Evolutionary conservation across 306 rosid species (phyloP), one percentile per base, ranked within the genome.

Genomic region (Begonia masoniana): DNA sequence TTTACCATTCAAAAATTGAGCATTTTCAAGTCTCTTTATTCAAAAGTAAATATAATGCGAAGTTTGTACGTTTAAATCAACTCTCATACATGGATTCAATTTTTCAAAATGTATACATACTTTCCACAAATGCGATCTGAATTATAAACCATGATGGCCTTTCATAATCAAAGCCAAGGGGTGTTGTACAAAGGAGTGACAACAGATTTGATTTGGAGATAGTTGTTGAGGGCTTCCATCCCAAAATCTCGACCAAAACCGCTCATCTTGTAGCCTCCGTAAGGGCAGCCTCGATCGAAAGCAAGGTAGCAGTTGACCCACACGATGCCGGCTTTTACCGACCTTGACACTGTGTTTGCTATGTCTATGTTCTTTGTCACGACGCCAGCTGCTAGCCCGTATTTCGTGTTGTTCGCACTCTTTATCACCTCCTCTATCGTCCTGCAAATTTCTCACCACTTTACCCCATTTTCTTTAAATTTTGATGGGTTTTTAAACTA

Each of bases 191-290:
- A 47, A 23, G 96, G 96, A 17, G 94, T 87, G 11, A 83, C 82
- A 10, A 87, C 82, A 21, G 89, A 87, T 64, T 87, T 87, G 23
- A 78, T 64, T 49, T 80, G 94, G 17, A 87, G 69, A 42, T 80
- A 87, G 58, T 83, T 68, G 57, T 78, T 62, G 0, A 83, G 71
- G 13, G 73, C 79, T 2, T 74, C 82, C 45, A 76, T 21, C 26
- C 96, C 96, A 47, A 14, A 62, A n/a, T 83, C 96, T 71, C 67
- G 81, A 42, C 96, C 96, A 61, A 83, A 83, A 0, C 96, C 94
- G 53, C 94, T 83, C 84, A 67, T 68, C 59, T 83, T 83, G 41
- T 71, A 83, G 1, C 96, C 96, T 45, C 96, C 96, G 21, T 26
- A 68, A 31, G 96, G 88, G 68, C 84, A 77, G 21, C 76, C 86